These are phyloP conservation scores for Cercospora beticola DNA, from an alignment of 2,329 filamentous ascomycete genomes.

Conservation along the genomic window DNA sequence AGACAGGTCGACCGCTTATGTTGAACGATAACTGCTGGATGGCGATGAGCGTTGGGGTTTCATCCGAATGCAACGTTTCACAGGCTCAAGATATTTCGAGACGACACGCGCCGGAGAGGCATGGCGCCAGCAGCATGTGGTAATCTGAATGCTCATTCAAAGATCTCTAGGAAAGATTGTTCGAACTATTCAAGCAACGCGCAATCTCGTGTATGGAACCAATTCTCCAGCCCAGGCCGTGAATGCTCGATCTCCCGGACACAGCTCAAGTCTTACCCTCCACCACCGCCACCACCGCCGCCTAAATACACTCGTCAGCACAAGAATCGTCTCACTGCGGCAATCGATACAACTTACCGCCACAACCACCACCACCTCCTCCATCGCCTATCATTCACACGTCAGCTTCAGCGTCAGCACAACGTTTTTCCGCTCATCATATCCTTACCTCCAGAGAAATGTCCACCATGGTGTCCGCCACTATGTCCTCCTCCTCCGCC, in stretches of 20 bases:
- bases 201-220: background rate
- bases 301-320: background rate
- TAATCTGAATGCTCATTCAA: background rate
- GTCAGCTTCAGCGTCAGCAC: background rate
- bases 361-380: background rate
- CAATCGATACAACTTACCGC: background rate
- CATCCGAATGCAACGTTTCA: background rate
- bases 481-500: conserved; percentile 4
- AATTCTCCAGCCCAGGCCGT: background rate
- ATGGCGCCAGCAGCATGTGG: background rate
- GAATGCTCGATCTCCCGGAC: background rate
- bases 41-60: background rate
- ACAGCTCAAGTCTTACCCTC: background rate
- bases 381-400: background rate
- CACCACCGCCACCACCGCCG: background rate
- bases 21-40: background rate
- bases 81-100: background rate
- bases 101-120: background rate
- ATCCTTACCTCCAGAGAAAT: background rate
- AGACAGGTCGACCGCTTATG: background rate
- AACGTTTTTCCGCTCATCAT: background rate
- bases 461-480: background rate
- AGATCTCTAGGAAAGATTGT: background rate
- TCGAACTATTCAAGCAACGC: background rate
- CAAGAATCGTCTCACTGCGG: background rate